Evolutionary conservation across 257 asterid species (phyloP), one percentile per base, ranked within the genome.

Genomic region (Eucommia ulmoides): DNA sequence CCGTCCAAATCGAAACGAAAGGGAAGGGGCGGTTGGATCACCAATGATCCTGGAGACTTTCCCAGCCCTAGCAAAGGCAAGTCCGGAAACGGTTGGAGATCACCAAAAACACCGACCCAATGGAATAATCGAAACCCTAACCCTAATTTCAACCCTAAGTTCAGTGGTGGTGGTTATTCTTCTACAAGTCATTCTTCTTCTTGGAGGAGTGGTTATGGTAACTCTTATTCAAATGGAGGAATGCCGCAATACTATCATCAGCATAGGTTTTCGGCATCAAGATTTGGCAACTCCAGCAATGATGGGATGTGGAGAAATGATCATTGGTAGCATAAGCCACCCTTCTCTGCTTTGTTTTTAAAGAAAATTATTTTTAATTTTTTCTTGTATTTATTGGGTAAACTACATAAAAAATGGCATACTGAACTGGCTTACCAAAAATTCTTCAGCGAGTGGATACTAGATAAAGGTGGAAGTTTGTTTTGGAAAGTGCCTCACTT

Each of bases 21-120:
- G 64, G 73, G 60, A 38, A 80, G 77, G 68, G 80, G 83, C 24
- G 88, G 93, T 46, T 85, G 98, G 98, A 66, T 49, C 50, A 60
- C 82, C 7, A 80, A 78, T 55, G 54, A 78, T 60, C 84, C 79
- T 20, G 84, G 61, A 50, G 82, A 80, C 58, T 19, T 24, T 46
- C 48, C 49, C 52, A 61, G 58, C 49, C 49, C 56, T 21, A 51
- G 41, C 64, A 54, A 65, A 51, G n/a, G n/a, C n/a, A n/a, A n/a
- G n/a, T n/a, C n/a, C n/a, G 35, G 66, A 45, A 45, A 56, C 63
- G 45, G 63, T 38, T 63, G 80, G 87, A 79, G 73, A 72, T 63
- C 85, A 50, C 89, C 93, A 60, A 61, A 74, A 50, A 77, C 83
- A 38, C 80, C 91, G 49, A 69, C 51, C 22, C 59, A 55, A 53